These are phyloP conservation scores for Coemansia sp. DNA, from an alignment of 192 early-diverging fungal genomes.

Conservation along the genomic window DNA sequence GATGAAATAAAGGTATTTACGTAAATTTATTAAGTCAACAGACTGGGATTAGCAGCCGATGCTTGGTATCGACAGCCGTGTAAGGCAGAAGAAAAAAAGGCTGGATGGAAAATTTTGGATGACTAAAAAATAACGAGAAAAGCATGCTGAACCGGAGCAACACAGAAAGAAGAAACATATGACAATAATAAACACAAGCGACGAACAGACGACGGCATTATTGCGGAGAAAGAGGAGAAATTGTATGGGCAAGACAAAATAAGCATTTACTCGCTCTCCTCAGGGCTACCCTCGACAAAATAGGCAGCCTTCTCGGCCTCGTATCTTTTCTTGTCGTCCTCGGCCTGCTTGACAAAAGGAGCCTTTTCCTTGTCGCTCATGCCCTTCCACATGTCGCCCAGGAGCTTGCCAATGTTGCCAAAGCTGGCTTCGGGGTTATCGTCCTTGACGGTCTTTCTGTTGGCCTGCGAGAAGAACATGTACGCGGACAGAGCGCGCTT, in stretches of 20 bases:
- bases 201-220: too few species aligned
- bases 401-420: conserved; percentile 68
- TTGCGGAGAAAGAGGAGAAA: background rate
- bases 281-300: background rate
- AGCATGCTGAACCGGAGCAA: conserved; percentile 9
- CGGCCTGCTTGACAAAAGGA: conserved; percentile 55
- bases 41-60: background rate
- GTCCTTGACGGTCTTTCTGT: conserved; percentile 72
- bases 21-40: background rate
- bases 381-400: conserved; percentile 71
- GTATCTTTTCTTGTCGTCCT: conserved; percentile 54
- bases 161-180: background rate
- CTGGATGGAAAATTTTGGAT: background rate
- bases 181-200: too few species aligned
- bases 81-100: background rate
- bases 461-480: conserved; percentile 87
- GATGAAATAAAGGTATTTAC: background rate
- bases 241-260: background rate
- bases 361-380: conserved; percentile 58
- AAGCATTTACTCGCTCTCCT: conserved; percentile 20
- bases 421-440: conserved; percentile 76
- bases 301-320: conserved; percentile 41
- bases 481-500: conserved; percentile 91
- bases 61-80: background rate
- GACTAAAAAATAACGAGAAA: background rate